Base-by-base conservation (phyloP, 1,284 basidiomycete species). In the Leccinum pachyderme region DNA sequence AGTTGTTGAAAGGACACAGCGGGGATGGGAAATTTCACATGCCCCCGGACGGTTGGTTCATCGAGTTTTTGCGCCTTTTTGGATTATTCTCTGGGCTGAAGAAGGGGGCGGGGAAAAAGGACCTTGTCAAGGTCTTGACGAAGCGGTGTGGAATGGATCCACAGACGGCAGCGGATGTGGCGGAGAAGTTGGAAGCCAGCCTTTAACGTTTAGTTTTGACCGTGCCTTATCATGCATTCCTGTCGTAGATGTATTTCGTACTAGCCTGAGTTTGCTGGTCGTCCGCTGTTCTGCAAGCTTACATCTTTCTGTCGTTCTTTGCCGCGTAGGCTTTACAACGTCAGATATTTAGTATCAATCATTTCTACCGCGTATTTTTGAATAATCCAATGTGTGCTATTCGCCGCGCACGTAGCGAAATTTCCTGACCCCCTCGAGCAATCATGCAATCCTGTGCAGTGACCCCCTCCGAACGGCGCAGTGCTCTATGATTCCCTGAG, bases 61-160 rank as follows among this genome's bases (percentile, higher is more conserved):
- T 65, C 41, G 60, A 59, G 41, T 57, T 71, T 55, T 46, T 70
- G 50, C 67, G 62, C 33, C 1, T 51, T 24, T 68, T 71, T 45
- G 67, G 67, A 12, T 0, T 67, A 35, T 68, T 68, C 41, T 57
- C 63, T 6, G 55, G 61, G 15, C 39, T 63, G 47, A 71, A 64
- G 56, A 62, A 45, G 49, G 56, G 53, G 11, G 47, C 59, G 29
- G 68, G 64, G 57, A 55, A 51, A 8, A 68, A 68, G 57, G 65
- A 69, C 1, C 50, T 68, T 0, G 0, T 59, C 15, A 66, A 69
- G 48, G 55, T 60, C 11, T 49, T 68, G 54, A 63, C 52, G 47
- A 69, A 69, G 48, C 70, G 67, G 18, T 72, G 70, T 56, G 57
- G 37, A 37, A 32, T 68, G 51, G 59, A 68, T 28, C 45, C 48